phyloP scores from a whole-genome alignment of 805 yeast species.

The Kurtzmaniella fragi region DNA sequence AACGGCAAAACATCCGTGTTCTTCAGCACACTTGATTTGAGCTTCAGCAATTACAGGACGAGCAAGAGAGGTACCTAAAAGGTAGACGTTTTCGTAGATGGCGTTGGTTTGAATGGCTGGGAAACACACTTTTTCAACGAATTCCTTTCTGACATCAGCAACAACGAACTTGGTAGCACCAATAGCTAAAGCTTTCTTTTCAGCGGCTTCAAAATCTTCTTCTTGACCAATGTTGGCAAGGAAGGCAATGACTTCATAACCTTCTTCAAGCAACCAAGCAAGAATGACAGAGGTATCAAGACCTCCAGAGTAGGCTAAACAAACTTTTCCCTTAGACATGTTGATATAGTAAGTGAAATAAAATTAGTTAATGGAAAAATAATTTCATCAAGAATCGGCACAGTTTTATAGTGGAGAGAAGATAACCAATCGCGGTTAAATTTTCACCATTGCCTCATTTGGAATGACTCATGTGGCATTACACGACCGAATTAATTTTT shows the following conservation, averaged over 20 bases:
- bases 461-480: slow-evolving; percentile 18
- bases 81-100: slow-evolving; percentile 93
- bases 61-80: slow-evolving; percentile 95
- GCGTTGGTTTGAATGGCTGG: slow-evolving; percentile 99
- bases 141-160: slow-evolving; percentile 92
- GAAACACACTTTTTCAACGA: slow-evolving; percentile 85
- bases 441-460: slow-evolving; percentile 16
- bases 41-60: slow-evolving; percentile 99
- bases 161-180: slow-evolving; percentile 96
- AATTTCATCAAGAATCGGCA: too few relatives aligned
- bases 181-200: slow-evolving; percentile 89
- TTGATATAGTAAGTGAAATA: slow-evolving; percentile 1
- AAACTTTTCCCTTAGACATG: slow-evolving; percentile 98
- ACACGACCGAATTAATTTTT: too few relatives aligned
- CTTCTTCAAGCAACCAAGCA: slow-evolving; percentile 97
- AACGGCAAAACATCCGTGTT: slow-evolving; percentile 97
- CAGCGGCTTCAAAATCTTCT: slow-evolving; percentile 97
- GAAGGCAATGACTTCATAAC: slow-evolving; percentile 97
- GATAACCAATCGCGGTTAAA: slow-evolving; percentile 27
- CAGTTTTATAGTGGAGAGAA: slow-evolving; percentile 7
- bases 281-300: slow-evolving; percentile 95
- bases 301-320: slow-evolving; percentile 99
- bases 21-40: slow-evolving; percentile 93
- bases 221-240: slow-evolving; percentile 99
- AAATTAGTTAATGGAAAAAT: slow-evolving; percentile 6